Base-by-base conservation (phyloP, 345 rosid species). In the Physaria fendleri region DNA sequence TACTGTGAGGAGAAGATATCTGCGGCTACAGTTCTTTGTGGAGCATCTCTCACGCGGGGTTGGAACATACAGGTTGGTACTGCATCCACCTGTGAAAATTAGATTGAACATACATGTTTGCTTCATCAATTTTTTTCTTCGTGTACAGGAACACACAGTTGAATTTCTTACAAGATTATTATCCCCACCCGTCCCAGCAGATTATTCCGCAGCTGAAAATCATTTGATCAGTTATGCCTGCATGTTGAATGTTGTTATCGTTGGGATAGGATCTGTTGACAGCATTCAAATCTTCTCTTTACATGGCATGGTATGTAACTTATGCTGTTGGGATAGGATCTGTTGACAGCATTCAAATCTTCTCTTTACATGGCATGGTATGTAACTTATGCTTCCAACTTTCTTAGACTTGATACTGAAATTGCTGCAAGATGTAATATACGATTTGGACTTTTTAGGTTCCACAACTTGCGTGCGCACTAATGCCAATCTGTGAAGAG, bases 401-500 rank as follows among this genome's bases (percentile, higher is more conserved):
- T 27, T 71, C 8, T 16, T 35, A 10, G 30, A 13, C 56, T 15
- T 47, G 4, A 45, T 32, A 17, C 11, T n/a, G 0, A 54, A 15
- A 49, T 27, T 25, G 4, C 34, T 44, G 17, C 17, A 44, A 45
- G 37, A 41, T 41, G 33, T 38, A 33, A 18, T 18, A 13, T 42
- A 51, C 8, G 21, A 45, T n/a, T 45, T 68, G 29, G 21, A 66
- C 6, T 62, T 51, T 40, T 59, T 64, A 90, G 99, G 92, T 77
- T 72, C 97, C 97, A 17, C 78, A 85, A 61, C 97, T 89, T 60
- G 99, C 99, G 56, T 80, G 97, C 78, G 87, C 81, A 34, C 69
- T 93, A 79, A 87, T 87, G 92, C 95, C 92, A 20, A 82, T 93
- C 54, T 93, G 99, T 56, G 99, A 93, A 78, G 90, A 79, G 64